Percentiles rank a stretch among this genome's conserved stretches.
Evolutionary conservation across 1,284 basidiomycete species (phyloP).

Genomic region (Dichomitus squalens): DNA sequence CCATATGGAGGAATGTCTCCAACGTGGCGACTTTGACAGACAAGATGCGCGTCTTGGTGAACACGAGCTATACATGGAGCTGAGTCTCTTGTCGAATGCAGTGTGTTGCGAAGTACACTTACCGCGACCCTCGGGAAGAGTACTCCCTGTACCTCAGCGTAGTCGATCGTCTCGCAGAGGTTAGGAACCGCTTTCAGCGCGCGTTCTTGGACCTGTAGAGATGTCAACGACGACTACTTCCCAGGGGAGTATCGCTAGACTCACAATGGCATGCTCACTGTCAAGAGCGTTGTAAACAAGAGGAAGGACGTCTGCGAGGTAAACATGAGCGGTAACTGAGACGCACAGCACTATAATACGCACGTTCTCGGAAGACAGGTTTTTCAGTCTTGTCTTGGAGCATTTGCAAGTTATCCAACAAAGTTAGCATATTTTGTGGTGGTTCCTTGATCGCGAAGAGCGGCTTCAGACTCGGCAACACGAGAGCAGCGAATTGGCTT

Average conservation of each 20-base stretch:
- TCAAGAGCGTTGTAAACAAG: conserved; percentile 95
- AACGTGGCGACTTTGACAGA: conserved; percentile 91
- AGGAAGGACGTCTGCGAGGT: conserved; percentile 82
- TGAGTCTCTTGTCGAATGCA: neutral
- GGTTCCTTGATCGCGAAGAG: conserved; percentile 93
- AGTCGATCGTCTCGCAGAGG: conserved; percentile 92
- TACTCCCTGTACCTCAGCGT: conserved; percentile 86
- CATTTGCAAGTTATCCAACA: conserved; percentile 88
- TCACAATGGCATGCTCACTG: conserved; percentile 82
- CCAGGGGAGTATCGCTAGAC: conserved; percentile 20
- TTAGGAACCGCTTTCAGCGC: conserved; percentile 86
- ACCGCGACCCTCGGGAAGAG: conserved; percentile 89
- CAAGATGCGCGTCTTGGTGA: conserved; percentile 86
- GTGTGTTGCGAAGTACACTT: conserved; percentile 32
- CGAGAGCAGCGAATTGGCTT: conserved; percentile 79
- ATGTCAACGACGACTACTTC: conserved; percentile 17
- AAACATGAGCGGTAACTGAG: neutral
- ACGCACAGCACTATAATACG: conserved; percentile 33
- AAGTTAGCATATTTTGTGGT: conserved; percentile 93
- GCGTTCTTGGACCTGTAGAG: conserved; percentile 82
- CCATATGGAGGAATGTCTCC: conserved; percentile 88
- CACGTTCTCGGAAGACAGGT: conserved; percentile 85
- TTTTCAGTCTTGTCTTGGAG: conserved; percentile 92
- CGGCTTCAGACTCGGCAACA: conserved; percentile 89
- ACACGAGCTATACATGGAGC: conserved; percentile 65